These are phyloP conservation scores for Musa balbisiana DNA, from an alignment of 202 grass and related monocot genomes.

Conservation along the genomic window DNA sequence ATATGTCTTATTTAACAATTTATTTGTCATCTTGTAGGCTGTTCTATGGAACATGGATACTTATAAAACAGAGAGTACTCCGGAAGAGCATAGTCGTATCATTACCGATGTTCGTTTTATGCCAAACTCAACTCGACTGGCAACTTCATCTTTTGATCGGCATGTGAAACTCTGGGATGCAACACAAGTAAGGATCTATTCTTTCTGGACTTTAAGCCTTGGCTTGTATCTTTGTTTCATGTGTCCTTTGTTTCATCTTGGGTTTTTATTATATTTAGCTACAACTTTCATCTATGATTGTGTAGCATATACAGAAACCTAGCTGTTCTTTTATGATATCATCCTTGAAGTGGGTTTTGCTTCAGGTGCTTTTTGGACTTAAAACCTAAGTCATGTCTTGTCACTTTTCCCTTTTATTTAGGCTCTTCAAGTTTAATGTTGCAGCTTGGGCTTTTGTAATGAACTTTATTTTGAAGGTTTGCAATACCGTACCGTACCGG, in stretches of 20 bases:
- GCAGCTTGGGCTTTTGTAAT: not conserved
- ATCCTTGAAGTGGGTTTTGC: not conserved
- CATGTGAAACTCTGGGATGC: constrained; percentile 86
- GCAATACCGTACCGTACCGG: no score
- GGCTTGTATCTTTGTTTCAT: not conserved
- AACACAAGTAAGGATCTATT: constrained; percentile 55
- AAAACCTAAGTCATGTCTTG: not conserved
- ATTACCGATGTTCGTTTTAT: constrained; percentile 96
- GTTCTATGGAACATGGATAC: constrained; percentile 99
- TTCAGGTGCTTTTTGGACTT: not conserved
- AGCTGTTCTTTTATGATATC: not conserved
- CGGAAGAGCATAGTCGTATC: constrained; percentile 60
- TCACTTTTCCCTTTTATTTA: not conserved
- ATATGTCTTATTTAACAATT: not conserved
- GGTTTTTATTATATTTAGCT: constrained; percentile 8
- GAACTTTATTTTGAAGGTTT: not conserved
- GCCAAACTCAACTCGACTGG: constrained; percentile 68
- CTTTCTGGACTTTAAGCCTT: constrained; percentile 5
- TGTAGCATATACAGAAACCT: not conserved
- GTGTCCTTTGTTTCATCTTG: not conserved
- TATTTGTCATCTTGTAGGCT: constrained; percentile 44
- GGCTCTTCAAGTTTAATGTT: not conserved
- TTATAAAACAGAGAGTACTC: constrained; percentile 69
- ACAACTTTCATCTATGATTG: not conserved
- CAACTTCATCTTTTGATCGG: constrained; percentile 92